Percentiles rank a stretch among this genome's conserved stretches.
Evolutionary conservation across 129 eudicot genomes (phyloP).

Genomic region (Saposhnikovia divaricata): DNA sequence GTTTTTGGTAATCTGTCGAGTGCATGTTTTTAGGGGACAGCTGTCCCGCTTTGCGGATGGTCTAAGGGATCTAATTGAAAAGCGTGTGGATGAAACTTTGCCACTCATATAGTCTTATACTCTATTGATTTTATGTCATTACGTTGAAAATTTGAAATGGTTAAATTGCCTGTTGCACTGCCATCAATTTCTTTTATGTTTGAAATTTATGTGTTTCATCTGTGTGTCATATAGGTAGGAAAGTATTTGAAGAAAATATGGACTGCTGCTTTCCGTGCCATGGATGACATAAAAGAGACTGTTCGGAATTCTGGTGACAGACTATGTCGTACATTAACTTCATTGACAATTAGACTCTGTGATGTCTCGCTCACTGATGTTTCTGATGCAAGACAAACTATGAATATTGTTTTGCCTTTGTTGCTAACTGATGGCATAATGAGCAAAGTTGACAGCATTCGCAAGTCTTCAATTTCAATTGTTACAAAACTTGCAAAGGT

Average conservation of each 20-base stretch:
- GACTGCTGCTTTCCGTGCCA: slow-evolving; percentile 88
- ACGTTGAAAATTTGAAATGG: background rate
- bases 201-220: slow-evolving; percentile 8
- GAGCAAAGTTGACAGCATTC: slow-evolving; percentile 95
- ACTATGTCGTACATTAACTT: slow-evolving; percentile 71
- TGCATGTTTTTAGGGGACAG: background rate
- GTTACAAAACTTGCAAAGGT: slow-evolving; percentile 98
- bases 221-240: slow-evolving; percentile 44
- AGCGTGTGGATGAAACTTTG: background rate
- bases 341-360: slow-evolving; percentile 79
- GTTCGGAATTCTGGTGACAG: slow-evolving; percentile 87
- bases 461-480: slow-evolving; percentile 78
- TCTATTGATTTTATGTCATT: background rate
- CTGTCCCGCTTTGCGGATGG: background rate
- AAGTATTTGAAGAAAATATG: slow-evolving; percentile 75
- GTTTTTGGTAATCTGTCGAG: background rate
- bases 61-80: background rate
- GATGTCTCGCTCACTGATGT: slow-evolving; percentile 77
- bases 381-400: slow-evolving; percentile 64
- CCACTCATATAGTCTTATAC: background rate
- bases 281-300: slow-evolving; percentile 98
- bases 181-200: background rate
- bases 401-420: slow-evolving; percentile 82
- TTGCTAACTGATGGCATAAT: slow-evolving; percentile 86
- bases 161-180: background rate